A percentile compares a stretch with the other conserved stretches of the same genome.
Conservation (phyloP, 1,284 basidiomycete genomes). For the Ganoderma sp. region DNA sequence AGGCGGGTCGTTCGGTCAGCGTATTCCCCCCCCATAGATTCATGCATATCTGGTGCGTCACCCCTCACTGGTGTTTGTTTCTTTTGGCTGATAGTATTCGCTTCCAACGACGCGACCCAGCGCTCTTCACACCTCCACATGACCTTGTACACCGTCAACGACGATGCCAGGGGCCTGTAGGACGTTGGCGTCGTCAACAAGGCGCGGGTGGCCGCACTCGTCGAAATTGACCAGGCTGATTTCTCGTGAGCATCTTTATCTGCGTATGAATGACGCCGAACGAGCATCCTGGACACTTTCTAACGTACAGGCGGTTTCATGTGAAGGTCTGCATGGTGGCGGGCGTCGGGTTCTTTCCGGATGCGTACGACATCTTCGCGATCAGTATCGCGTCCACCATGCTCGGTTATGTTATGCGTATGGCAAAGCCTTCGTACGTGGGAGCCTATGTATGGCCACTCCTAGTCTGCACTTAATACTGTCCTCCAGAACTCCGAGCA, state of each 20-base stretch:
- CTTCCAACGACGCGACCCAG: background rate
- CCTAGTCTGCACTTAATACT: no score
- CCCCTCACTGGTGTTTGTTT: background rate
- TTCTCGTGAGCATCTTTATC: constrained; percentile 46
- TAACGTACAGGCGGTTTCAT: constrained; percentile 51
- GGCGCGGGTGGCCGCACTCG: constrained; percentile 51
- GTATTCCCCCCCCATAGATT: background rate
- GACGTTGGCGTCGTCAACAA: constrained; percentile 34
- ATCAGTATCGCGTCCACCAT: constrained; percentile 80
- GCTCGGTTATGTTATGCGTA: constrained; percentile 81
- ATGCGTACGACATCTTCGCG: constrained; percentile 78
- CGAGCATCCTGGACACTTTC: background rate
- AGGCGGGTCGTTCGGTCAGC: no score
- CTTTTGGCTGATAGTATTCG: background rate
- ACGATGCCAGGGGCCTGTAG: background rate
- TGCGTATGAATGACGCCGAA: background rate
- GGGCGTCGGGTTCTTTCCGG: constrained; percentile 84
- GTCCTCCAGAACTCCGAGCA: constrained; percentile 30
- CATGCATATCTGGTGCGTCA: background rate
- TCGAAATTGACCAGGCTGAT: constrained; percentile 60
- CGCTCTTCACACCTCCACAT: background rate
- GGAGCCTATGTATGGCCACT: background rate
- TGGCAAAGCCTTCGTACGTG: constrained; percentile 40
- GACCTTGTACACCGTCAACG: background rate
- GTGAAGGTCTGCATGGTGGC: constrained; percentile 75